Base-by-base conservation (phyloP, 2,329 filamentous ascomycete genomes). In the Graphiopsis chlorocephala region DNA sequence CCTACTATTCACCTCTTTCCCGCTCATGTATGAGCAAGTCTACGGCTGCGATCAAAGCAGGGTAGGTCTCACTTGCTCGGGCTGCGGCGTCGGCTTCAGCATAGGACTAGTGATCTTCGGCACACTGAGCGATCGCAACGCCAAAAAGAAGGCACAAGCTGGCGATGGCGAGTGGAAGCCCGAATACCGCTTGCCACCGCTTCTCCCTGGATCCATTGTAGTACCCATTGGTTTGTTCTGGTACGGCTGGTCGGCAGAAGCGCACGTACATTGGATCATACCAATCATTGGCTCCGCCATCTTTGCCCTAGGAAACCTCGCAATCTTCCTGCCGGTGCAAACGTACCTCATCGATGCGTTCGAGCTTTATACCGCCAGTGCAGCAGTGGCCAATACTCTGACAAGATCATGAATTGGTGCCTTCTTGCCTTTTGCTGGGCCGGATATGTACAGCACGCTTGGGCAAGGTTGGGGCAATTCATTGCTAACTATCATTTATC, bases 321-420 rank as follows among this genome's bases (percentile, higher is more conserved):
- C 84, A 0, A 78, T 81, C 0, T 88, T 87, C 66, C 84, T 85
- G 72, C 83, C 83, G 28, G 81, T 85, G 42, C 84, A 86, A 57
- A 86, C 85, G 4, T 90, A 90, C 68, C 79, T 89, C 1, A 82
- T 89, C 17, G 86, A 89, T 62, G 76, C 78, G 0, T 83, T 79
- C 65, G 79, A 80, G 0, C 72, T 78, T 1, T 81, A 81, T 58
- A 79, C 82, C 0, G 82, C 82, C 0, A 78, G 75, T 61, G 83
- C 83, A 0, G 81, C 83, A 38, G 85, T 83, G 0, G 85, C 83
- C 0, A 83, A 83, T 15, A 83, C 84, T 0, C 80, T 87, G 2
- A 76, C 87, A 29, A 78, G 85, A 29, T 85, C 81, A 0, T 75
- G 88, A 58, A 79, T 82, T 0, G 86, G 84, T 0, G 86, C 86